These are phyloP conservation scores for Sisymbrium altissimum DNA, from an alignment of 345 rosid species.

Conservation along the genomic window DNA sequence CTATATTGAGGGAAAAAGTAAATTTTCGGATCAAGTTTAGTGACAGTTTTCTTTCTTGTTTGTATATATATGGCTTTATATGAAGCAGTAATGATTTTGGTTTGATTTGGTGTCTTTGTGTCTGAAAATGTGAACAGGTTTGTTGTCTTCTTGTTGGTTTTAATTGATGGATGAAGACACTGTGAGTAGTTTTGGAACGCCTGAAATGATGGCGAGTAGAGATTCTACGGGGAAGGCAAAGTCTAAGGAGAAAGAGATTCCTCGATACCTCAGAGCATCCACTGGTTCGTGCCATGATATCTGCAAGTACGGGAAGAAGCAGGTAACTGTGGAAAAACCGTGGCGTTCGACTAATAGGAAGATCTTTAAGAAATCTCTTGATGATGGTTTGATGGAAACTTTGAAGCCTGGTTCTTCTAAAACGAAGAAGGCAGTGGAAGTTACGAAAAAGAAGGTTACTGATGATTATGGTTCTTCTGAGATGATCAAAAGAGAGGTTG, in stretches of 20 bases:
- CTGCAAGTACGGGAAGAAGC: conserved; percentile 75
- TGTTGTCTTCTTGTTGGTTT: not conserved
- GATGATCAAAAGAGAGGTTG: conserved; percentile 32
- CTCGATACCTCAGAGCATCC: conserved; percentile 76
- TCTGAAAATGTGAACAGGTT: conserved; percentile 16
- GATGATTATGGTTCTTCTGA: conserved; percentile 24
- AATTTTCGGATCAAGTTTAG: not conserved
- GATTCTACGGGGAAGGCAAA: conserved; percentile 39
- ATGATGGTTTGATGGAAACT: conserved; percentile 33
- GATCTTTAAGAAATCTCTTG: conserved; percentile 32
- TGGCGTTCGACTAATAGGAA: conserved; percentile 44
- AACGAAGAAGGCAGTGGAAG: conserved; percentile 26
- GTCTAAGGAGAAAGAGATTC: conserved; percentile 44
- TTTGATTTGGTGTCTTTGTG: conserved; percentile 1
- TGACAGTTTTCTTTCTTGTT: not conserved
- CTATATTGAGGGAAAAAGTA: not conserved
- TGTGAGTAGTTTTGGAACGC: conserved; percentile 31
- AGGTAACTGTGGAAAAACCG: conserved; percentile 44
- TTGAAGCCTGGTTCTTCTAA: conserved; percentile 24
- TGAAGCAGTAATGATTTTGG: conserved; percentile 11
- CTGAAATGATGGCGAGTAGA: conserved; percentile 36
- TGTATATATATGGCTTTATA: not conserved
- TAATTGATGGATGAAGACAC: conserved; percentile 46
- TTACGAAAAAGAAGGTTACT: conserved; percentile 17
- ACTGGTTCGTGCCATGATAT: conserved; percentile 90